Percentiles rank a stretch among this genome's conserved stretches.
Evolutionary conservation across 75 land plant genomes (phyloP).

Genomic region (Pseudotsuga menziesii): DNA sequence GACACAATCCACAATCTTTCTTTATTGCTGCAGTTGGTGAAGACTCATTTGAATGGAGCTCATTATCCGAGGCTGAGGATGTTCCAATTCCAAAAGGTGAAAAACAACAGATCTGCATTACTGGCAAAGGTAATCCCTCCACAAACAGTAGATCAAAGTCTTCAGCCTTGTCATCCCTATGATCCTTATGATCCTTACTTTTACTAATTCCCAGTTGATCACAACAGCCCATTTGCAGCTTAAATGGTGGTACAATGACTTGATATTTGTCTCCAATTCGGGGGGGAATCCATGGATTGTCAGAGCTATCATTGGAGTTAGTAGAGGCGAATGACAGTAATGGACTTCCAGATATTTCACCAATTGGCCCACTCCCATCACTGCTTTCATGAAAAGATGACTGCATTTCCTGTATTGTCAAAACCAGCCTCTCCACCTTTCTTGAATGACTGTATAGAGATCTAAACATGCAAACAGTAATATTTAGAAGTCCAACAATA

Average conservation of each 20-base stretch:
- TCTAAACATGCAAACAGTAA: background rate
- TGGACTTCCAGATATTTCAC: background rate
- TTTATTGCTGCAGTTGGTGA: background rate
- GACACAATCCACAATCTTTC: background rate
- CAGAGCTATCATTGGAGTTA: background rate
- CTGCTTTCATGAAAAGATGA: background rate
- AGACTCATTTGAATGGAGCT: background rate
- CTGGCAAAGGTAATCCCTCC: slow-evolving; percentile 35
- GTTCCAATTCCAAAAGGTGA: background rate
- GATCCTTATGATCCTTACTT: background rate
- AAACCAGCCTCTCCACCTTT: background rate
- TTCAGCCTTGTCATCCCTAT: background rate
- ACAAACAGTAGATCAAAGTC: slow-evolving; percentile 5
- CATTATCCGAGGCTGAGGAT: background rate
- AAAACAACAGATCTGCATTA: slow-evolving; percentile 18
- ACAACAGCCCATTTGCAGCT: background rate
- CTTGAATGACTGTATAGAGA: background rate
- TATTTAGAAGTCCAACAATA: background rate
- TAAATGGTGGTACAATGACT: slow-evolving; percentile 24
- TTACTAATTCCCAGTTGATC: background rate
- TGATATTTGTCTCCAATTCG: slow-evolving; percentile 50
- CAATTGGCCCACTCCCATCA: background rate
- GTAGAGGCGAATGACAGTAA: slow-evolving; percentile 3
- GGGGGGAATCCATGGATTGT: slow-evolving; percentile 15
- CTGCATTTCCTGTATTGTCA: slow-evolving; percentile 1